Conservation (phyloP, 1,284 basidiomycete genomes). For the Cutaneotrichosporon dermatis region DNA sequence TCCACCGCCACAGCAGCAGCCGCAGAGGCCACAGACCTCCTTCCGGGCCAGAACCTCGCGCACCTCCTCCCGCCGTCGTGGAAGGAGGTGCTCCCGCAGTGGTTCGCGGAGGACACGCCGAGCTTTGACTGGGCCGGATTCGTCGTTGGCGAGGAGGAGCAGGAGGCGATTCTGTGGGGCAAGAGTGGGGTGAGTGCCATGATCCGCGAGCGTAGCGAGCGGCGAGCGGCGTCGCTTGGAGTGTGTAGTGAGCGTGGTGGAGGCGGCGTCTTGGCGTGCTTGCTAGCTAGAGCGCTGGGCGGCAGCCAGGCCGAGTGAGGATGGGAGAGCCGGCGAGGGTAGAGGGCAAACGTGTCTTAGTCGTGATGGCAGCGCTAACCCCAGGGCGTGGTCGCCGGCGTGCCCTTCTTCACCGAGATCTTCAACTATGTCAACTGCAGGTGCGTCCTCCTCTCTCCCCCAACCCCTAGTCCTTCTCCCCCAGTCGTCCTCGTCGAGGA, state of each 20-base stretch:
- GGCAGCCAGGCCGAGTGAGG: neutral
- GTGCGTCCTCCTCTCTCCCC: slow-evolving; percentile 54
- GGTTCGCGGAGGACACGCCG: slow-evolving; percentile 92
- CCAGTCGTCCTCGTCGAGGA: too few species aligned
- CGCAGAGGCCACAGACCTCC: slow-evolving; percentile 21
- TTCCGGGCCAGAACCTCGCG: slow-evolving; percentile 42
- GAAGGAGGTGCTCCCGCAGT: slow-evolving; percentile 72
- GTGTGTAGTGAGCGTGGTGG: too few species aligned
- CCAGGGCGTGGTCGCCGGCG: slow-evolving; percentile 82
- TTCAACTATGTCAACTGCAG: slow-evolving; percentile 84
- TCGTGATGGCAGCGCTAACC: neutral
- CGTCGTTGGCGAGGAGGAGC: slow-evolving; percentile 85
- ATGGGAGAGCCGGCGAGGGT: too few species aligned
- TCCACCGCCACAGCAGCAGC: slow-evolving; percentile 4
- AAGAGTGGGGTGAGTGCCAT: slow-evolving; percentile 54
- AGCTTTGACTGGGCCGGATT: slow-evolving; percentile 97
- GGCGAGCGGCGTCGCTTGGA: too few species aligned
- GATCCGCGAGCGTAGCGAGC: too few species aligned
- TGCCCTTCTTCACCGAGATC: slow-evolving; percentile 92
- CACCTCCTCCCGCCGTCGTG: slow-evolving; percentile 85
- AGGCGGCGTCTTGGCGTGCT: too few species aligned
- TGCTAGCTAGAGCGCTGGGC: neutral
- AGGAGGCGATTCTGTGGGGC: slow-evolving; percentile 83
- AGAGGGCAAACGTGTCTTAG: too few species aligned
- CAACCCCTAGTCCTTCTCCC: too few species aligned